Evolutionary conservation across 2,329 filamentous ascomycete genomes (phyloP).

Genomic region (Cordyceps cicadae): DNA sequence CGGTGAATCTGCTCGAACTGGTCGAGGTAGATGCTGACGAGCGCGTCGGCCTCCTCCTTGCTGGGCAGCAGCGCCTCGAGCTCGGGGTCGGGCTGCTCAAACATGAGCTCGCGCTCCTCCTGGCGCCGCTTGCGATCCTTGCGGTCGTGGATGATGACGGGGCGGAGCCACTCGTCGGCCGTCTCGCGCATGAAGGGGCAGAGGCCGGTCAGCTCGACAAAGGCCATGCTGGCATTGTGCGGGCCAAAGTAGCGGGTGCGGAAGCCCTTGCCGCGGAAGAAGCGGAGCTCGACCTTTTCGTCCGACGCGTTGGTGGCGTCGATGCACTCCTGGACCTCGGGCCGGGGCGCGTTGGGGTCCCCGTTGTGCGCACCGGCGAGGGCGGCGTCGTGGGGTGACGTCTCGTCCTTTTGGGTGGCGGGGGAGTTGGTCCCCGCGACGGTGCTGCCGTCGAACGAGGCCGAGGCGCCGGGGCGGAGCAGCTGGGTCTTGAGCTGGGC

Average conservation of each 20-base stretch:
- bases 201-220: conserved; percentile 49
- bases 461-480: conserved; percentile 30
- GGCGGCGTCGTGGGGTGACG: conserved; percentile 18
- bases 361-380: conserved; percentile 22
- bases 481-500: conserved; percentile 47
- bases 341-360: conserved; percentile 25
- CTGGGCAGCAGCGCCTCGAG: conserved; percentile 44
- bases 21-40: conserved; percentile 43
- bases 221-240: conserved; percentile 52
- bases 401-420: conserved; percentile 36
- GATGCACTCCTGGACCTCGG: conserved; percentile 32
- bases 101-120: conserved; percentile 43
- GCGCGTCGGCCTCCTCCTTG: conserved; percentile 39
- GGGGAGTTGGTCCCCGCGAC: conserved; percentile 37
- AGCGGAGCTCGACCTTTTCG: conserved; percentile 46
- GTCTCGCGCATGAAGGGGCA: conserved; percentile 56
- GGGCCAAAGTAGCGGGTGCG: conserved; percentile 53
- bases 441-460: conserved; percentile 44
- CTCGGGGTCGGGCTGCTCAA: conserved; percentile 37
- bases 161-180: conserved; percentile 52
- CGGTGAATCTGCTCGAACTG: conserved; percentile 49
- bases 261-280: conserved; percentile 51
- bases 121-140: conserved; percentile 49
- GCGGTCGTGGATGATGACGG: conserved; percentile 45
- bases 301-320: conserved; percentile 31